These are phyloP conservation scores for Suillus brevipes DNA, from an alignment of 768 basidiomycete species.

Conservation along the genomic window DNA sequence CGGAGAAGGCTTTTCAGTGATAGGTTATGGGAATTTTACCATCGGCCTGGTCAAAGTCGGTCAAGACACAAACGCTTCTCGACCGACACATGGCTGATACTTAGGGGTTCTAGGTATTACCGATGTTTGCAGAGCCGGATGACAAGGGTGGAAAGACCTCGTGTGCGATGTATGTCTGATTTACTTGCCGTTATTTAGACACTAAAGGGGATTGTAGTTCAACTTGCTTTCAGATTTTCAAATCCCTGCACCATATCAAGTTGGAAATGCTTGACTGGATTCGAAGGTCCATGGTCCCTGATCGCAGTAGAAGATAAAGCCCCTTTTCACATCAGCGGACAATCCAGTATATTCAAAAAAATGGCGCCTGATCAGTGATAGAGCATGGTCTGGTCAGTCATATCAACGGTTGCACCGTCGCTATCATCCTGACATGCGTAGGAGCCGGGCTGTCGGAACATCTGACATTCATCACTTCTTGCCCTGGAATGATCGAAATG, in stretches of 20 bases:
- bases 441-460: slow-evolving; percentile 15
- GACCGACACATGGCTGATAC: slow-evolving; percentile 1
- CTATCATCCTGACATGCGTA: background rate
- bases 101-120: slow-evolving; percentile 31
- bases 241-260: slow-evolving; percentile 33
- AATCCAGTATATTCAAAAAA: slow-evolving; percentile 76
- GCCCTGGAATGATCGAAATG: slow-evolving; percentile 43
- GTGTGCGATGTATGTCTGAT: slow-evolving; percentile 36
- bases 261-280: slow-evolving; percentile 27
- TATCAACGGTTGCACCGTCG: background rate
- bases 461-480: slow-evolving; percentile 60
- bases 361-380: slow-evolving; percentile 45
- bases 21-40: slow-evolving; percentile 51
- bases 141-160: slow-evolving; percentile 40
- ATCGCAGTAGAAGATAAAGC: slow-evolving; percentile 78
- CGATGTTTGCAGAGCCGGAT: slow-evolving; percentile 31
- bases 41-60: slow-evolving; percentile 41
- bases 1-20: slow-evolving; percentile 29
- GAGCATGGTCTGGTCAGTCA: slow-evolving; percentile 21
- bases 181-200: background rate
- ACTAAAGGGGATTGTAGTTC: background rate
- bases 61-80: background rate
- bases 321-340: slow-evolving; percentile 78
- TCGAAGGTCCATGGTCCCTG: slow-evolving; percentile 62
- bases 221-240: slow-evolving; percentile 37